Base-by-base conservation (phyloP, 1,284 basidiomycete genomes). In the Apiotrichum gamsii region DNA sequence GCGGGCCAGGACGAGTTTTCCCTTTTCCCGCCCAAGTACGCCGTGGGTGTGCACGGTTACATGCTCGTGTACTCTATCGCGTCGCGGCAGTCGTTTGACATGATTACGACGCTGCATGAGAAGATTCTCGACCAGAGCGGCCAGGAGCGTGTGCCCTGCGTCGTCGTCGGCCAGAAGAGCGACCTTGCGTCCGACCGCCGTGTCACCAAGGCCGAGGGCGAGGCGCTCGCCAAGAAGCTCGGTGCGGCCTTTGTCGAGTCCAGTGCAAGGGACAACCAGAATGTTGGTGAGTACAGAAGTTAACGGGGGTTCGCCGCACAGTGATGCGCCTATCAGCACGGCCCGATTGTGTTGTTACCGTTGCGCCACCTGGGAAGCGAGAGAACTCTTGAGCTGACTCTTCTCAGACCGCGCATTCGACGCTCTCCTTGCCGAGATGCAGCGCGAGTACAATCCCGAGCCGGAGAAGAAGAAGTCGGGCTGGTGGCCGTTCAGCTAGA, bases 61-160 rank as follows among this genome's bases (percentile, higher is more conserved):
- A 81, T 90, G 57, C 81, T 90, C 54, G 94, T 98, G 34, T 99
- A 97, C 77, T 90, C 89, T 9, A 90, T 98, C 72, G 82, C 89
- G 9, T 91, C 88, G 24, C 78, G 85, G 56, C 84, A 85, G 64
- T 91, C 89, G 21, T 98, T 97, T 75, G 88, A 98, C 60, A 96
- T 97, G 88, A 81, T 96, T 57, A 82, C 87, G 70, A 87, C 90
- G 62, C 82, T 98, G 32, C 84, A 96, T 68, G 93, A 98, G 78
- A 99, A 98, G 81, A 96, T 99, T 62, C 77, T 93, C 63, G 85
- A 93, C 73, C 96, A 90, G 69, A 90, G 87, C 44, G 94, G 93
- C 40, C 80, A 90, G 44, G 82, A 84, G 52, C 82, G 83, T 57
- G 86, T 97, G 35, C 93, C 95, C 13, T 93, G 93, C 72, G 90